phyloP scores from a whole-genome alignment of 495 filamentous ascomycete species.

The Lasiosphaeriaceae sp. region DNA sequence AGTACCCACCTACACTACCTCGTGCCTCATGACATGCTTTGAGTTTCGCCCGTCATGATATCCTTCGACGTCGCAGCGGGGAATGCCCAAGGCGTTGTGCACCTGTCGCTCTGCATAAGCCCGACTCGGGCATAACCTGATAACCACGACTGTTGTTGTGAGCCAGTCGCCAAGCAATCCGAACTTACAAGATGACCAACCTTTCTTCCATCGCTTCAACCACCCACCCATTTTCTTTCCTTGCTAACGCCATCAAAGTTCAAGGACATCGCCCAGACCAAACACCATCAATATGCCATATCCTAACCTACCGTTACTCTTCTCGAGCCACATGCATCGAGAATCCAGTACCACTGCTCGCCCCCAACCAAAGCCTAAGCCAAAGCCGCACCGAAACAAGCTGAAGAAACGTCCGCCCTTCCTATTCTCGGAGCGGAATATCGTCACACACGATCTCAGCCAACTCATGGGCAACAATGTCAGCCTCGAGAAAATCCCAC shows the following conservation, averaged over 20 bases:
- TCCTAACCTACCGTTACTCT: neutral
- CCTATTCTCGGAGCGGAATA: neutral
- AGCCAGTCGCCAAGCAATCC: neutral
- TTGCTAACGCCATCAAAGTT: neutral
- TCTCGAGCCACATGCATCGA: neutral
- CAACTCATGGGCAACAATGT: constrained; percentile 10
- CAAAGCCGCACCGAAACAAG: constrained; percentile 8
- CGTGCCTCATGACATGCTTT: neutral
- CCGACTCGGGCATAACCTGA: constrained; percentile 9
- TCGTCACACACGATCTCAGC: neutral
- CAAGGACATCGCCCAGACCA: neutral
- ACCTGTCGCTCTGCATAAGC: neutral
- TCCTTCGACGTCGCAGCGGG: neutral
- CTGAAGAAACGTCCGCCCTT: constrained; percentile 10
- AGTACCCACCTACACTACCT: neutral
- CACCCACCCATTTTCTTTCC: neutral
- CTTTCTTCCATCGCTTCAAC: neutral
- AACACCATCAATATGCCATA: neutral
- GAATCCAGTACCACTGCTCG: neutral
- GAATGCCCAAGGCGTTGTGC: neutral
- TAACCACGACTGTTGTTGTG: neutral
- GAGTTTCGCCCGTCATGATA: neutral
- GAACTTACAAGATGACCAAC: neutral
- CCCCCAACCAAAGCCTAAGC: neutral
- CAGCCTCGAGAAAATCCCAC: constrained; percentile 2